Conservation (phyloP, 331 rosid species). For the Phaseolus coccineus region DNA sequence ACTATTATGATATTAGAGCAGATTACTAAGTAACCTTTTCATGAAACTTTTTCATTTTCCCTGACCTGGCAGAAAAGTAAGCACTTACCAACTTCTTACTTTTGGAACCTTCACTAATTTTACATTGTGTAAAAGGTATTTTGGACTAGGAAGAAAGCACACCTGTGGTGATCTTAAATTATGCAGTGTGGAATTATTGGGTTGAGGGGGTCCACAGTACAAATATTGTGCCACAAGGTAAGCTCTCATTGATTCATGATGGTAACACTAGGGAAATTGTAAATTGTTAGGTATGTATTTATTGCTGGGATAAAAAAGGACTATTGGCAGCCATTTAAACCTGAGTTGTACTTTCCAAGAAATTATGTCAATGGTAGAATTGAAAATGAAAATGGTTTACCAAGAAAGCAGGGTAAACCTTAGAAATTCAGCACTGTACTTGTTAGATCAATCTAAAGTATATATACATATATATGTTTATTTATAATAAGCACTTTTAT, state of each 20-base stretch:
- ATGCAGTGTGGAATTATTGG: slow-evolving; percentile 5
- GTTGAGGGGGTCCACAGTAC: slow-evolving; percentile 7
- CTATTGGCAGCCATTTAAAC: not conserved
- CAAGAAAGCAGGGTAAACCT: not conserved
- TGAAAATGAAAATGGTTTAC: not conserved
- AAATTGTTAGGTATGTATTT: slow-evolving; percentile 32
- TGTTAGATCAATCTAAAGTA: too few species aligned
- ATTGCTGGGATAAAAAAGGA: not conserved
- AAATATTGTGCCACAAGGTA: not conserved
- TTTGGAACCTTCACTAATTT: slow-evolving; percentile 56
- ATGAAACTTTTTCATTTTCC: not conserved
- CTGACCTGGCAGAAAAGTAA: slow-evolving; percentile 50
- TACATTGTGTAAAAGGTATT: slow-evolving; percentile 50
- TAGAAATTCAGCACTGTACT: not conserved
- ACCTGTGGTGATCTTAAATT: not conserved
- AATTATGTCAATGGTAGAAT: not conserved
- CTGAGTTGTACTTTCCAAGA: not conserved
- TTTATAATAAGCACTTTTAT: too few species aligned
- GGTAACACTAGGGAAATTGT: not conserved
- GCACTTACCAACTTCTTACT: slow-evolving; percentile 62
- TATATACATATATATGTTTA: too few species aligned
- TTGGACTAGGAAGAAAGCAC: slow-evolving; percentile 48
- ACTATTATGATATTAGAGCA: slow-evolving; percentile 30
- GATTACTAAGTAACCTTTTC: not conserved
- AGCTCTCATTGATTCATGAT: slow-evolving; percentile 11